Evolutionary conservation across 2,329 filamentous ascomycete species (phyloP), one percentile per base, ranked within the genome.

Genomic region (Penicillium sp.): DNA sequence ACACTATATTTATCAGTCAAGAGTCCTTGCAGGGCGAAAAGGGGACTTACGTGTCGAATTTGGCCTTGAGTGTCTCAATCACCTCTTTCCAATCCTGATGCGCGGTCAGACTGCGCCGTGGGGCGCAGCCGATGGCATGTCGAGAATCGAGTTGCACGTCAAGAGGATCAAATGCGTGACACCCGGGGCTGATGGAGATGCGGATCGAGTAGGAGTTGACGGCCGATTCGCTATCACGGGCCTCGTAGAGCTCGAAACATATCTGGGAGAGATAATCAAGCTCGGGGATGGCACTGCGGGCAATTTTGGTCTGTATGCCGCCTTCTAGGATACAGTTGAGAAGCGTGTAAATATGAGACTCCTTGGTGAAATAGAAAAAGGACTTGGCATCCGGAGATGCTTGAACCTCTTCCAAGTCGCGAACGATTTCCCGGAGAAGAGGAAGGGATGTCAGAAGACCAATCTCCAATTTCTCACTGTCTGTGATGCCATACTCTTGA

Each of bases 351-450:
- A 98, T 95, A 62, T 98, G 92, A 0, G 87, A 95, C 66, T 98
- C 92, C 65, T 98, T 98, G 47, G 92, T 98, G 65, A 98, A 98
- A 69, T 98, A 98, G 67, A 96, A 86, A 71, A 96, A 96, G 1
- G 84, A 90, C 61, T 95, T 95, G 30, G 89, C 88, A 50, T 93
- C 85, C 36, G 90, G 83, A 0, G 86, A 93, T 3, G 92, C 90
- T 66, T 98, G 92, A 65, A 96, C 87, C 65, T 96, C 89, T 68
- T 98, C 93, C 2, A 98, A 75, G 56, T 98, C 90, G 57, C 89
- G 84, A 5, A 98, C 92, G 54, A 98, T 95, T 66, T 98, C 92
- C 62, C 93, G 93, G 30, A 98, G 77, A 11, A 98, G 73, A 2
- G 92, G 93, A 31, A 98, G 71, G 9, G 89, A 95, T 0, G 92